These are phyloP conservation scores for Dalbergia cochinchinensis DNA, from an alignment of 306 rosid species.

Conservation along the genomic window DNA sequence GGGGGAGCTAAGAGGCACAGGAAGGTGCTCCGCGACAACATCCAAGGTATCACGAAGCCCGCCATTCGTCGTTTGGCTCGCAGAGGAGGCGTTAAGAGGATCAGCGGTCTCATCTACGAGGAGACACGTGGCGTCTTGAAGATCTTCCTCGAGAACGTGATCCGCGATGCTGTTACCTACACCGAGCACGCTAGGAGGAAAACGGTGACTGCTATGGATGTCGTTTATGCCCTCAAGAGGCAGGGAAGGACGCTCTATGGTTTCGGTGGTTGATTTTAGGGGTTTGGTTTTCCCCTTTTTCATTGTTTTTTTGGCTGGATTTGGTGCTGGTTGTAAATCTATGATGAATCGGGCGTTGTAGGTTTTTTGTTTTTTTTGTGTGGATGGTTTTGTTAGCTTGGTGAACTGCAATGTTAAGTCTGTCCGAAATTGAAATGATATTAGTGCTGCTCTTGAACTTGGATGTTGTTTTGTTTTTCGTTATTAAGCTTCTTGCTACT, in stretches of 20 bases:
- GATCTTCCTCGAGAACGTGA: slow-evolving; percentile 52
- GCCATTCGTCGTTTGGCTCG: slow-evolving; percentile 43
- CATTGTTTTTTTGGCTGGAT: background rate
- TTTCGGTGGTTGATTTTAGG: slow-evolving; percentile 51
- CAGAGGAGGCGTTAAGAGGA: slow-evolving; percentile 41
- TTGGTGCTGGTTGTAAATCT: background rate
- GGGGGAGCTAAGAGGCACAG: slow-evolving; percentile 45
- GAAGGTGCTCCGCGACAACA: slow-evolving; percentile 36
- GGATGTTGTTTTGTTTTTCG: background rate
- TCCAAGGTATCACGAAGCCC: slow-evolving; percentile 41
- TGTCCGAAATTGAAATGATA: background rate
- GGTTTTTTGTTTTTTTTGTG: background rate
- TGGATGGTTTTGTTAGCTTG: background rate
- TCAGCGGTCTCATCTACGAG: slow-evolving; percentile 49
- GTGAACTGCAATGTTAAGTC: background rate
- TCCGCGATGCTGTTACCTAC: slow-evolving; percentile 52
- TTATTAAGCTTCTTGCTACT: too few species aligned
- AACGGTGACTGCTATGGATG: slow-evolving; percentile 59
- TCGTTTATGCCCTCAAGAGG: slow-evolving; percentile 52
- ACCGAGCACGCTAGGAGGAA: slow-evolving; percentile 56
- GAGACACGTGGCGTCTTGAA: slow-evolving; percentile 55
- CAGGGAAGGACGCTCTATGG: slow-evolving; percentile 59
- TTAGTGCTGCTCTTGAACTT: background rate
- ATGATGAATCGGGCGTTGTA: background rate
- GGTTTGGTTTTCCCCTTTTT: too few species aligned